Conservation (phyloP, 164 flowering plant species). For the Magnolia kwangsiensis region DNA sequence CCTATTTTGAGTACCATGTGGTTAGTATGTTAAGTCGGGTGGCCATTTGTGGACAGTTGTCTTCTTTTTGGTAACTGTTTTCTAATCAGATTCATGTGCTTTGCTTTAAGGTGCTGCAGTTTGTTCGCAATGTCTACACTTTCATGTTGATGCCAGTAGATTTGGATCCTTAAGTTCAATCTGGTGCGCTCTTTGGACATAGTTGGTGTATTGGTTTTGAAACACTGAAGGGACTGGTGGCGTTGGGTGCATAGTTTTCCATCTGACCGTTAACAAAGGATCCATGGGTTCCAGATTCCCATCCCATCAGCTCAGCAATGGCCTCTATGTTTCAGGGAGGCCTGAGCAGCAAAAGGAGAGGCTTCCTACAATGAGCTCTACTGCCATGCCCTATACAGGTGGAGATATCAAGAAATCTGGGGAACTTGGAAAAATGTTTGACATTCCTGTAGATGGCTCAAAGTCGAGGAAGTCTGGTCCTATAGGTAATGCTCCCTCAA, state of each 20-base stretch:
- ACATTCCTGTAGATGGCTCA: conserved; percentile 74
- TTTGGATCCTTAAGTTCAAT: conserved; percentile 1
- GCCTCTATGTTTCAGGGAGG: conserved; percentile 88
- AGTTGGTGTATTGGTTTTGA: not conserved
- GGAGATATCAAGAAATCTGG: conserved; percentile 98
- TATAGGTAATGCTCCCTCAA: conserved; percentile 61
- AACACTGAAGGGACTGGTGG: not conserved
- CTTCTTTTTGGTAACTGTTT: not conserved
- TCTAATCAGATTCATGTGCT: conserved; percentile 6
- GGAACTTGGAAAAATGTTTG: conserved; percentile 98
- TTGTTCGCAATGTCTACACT: not conserved
- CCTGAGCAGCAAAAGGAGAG: conserved; percentile 94
- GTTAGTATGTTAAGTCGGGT: not conserved
- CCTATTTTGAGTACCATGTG: not conserved
- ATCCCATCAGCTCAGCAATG: conserved; percentile 90
- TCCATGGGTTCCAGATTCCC: conserved; percentile 93
- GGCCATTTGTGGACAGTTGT: not conserved
- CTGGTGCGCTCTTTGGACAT: not conserved
- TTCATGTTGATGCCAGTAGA: not conserved
- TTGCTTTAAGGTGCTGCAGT: conserved; percentile 1
- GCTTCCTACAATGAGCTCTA: conserved; percentile 79
- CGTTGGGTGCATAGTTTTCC: not conserved
- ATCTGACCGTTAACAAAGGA: conserved; percentile 3
- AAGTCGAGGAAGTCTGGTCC: conserved; percentile 96
- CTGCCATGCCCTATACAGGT: conserved; percentile 94